These are phyloP conservation scores for Gaultheria prostrata DNA, from an alignment of 148 eudicot species.

Conservation along the genomic window DNA sequence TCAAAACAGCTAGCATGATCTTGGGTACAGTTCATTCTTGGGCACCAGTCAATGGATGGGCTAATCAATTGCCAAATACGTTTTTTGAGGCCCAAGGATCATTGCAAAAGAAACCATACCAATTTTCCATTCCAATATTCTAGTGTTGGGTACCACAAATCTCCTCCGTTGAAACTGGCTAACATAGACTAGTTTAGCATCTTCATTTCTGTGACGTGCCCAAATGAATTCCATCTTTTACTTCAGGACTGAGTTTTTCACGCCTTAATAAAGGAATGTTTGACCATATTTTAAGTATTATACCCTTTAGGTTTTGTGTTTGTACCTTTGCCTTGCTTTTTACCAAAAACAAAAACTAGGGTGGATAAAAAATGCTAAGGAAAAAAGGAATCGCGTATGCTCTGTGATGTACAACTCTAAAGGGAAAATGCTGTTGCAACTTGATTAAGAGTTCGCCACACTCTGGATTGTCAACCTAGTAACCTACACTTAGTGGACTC, in stretches of 20 bases:
- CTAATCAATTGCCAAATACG: background rate
- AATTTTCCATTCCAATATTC: background rate
- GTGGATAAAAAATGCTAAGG: background rate
- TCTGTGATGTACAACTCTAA: background rate
- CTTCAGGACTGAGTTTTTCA: background rate
- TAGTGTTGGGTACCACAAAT: background rate
- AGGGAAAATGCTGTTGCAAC: background rate
- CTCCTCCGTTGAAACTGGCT: background rate
- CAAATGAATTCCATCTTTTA: background rate
- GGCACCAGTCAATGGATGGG: background rate
- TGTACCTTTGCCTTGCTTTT: background rate
- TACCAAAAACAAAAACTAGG: background rate
- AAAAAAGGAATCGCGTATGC: background rate
- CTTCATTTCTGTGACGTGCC: background rate
- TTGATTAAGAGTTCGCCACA: background rate
- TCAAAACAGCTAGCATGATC: background rate
- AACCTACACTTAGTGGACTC: background rate
- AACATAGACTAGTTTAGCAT: background rate
- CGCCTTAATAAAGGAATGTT: background rate
- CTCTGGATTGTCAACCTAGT: background rate
- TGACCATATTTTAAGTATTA: background rate
- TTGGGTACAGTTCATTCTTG: background rate
- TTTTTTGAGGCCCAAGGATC: background rate
- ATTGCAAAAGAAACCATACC: background rate
- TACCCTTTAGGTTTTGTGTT: background rate